Percentiles rank a stretch among this genome's conserved stretches.
These are phyloP conservation scores for Inosperma sp. DNA, from an alignment of 768 basidiomycete genomes.

Conservation along the genomic window DNA sequence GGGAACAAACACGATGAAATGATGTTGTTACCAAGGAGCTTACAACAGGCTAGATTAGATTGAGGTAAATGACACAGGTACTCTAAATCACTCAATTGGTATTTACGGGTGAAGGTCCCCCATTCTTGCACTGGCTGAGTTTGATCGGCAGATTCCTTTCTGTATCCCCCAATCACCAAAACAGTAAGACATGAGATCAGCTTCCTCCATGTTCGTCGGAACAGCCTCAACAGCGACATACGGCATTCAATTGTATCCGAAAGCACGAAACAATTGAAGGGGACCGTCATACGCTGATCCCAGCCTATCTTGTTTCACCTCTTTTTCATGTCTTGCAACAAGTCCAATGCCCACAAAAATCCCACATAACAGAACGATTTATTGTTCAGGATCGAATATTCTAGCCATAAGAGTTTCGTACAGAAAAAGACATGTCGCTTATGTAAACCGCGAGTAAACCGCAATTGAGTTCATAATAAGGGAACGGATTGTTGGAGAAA, in stretches of 20 bases:
- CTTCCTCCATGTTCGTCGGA: conserved; percentile 39
- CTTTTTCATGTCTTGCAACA: conserved; percentile 4
- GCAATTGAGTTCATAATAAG: not conserved
- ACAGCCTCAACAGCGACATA: conserved; percentile 31
- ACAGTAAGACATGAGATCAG: conserved; percentile 7
- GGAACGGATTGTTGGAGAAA: not conserved
- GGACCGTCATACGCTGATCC: not conserved
- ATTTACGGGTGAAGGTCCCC: not conserved
- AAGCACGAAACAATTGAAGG: conserved; percentile 10
- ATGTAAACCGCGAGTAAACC: conserved; percentile 11
- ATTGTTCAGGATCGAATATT: not conserved
- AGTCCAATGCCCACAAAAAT: not conserved
- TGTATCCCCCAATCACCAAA: conserved; percentile 22
- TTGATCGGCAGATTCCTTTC: conserved; percentile 36
- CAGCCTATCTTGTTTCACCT: conserved; percentile 3
- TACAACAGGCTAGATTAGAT: conserved; percentile 25
- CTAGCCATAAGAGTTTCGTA: not conserved
- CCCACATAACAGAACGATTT: not conserved
- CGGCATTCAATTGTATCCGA: conserved; percentile 34
- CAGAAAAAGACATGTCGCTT: conserved; percentile 8
- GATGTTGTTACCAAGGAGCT: conserved; percentile 48
- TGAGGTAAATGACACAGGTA: conserved; percentile 30
- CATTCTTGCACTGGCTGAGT: conserved; percentile 6
- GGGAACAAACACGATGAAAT: conserved; percentile 28
- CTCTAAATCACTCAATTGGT: conserved; percentile 10